phyloP scores from a whole-genome alignment of 495 filamentous ascomycete species.

The Penicillium antarcticum region DNA sequence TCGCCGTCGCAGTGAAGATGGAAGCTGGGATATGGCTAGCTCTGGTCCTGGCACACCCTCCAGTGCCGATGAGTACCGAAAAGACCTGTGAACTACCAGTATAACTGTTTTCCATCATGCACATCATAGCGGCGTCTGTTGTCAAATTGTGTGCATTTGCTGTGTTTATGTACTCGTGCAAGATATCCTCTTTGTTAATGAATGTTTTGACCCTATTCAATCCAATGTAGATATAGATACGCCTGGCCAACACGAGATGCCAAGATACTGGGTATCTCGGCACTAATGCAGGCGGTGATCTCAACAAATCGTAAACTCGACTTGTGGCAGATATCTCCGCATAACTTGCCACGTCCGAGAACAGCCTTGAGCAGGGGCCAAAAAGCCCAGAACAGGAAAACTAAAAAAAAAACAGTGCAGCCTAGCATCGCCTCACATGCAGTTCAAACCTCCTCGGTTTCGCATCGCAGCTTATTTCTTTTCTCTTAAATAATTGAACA shows the following conservation, averaged over 20 bases:
- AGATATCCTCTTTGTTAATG: slow-evolving; percentile 23
- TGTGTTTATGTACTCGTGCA: slow-evolving; percentile 19
- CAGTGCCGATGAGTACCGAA: slow-evolving; percentile 38
- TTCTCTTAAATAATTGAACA: slow-evolving; percentile 10
- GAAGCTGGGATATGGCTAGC: slow-evolving; percentile 47
- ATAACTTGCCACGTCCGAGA: slow-evolving; percentile 13
- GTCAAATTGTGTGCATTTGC: slow-evolving; percentile 17
- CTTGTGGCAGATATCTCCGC: slow-evolving; percentile 1
- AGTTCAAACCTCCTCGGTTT: background rate
- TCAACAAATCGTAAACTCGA: background rate
- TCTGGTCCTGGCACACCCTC: slow-evolving; percentile 43
- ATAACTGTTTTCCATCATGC: slow-evolving; percentile 2
- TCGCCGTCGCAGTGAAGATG: slow-evolving; percentile 59
- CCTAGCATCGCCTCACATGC: slow-evolving; percentile 15
- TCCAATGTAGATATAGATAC: background rate
- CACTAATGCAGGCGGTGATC: background rate
- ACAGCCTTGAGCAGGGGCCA: background rate
- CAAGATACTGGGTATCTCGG: background rate
- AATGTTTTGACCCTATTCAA: background rate
- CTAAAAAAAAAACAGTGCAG: slow-evolving; percentile 14
- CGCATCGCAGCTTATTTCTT: background rate
- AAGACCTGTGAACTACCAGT: slow-evolving; percentile 32
- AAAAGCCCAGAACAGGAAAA: background rate
- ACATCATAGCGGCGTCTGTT: slow-evolving; percentile 18
- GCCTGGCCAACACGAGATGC: background rate